Evolutionary conservation across 345 rosid genomes (phyloP), one percentile per base, ranked within the genome.

Genomic region (Dimocarpus longan): DNA sequence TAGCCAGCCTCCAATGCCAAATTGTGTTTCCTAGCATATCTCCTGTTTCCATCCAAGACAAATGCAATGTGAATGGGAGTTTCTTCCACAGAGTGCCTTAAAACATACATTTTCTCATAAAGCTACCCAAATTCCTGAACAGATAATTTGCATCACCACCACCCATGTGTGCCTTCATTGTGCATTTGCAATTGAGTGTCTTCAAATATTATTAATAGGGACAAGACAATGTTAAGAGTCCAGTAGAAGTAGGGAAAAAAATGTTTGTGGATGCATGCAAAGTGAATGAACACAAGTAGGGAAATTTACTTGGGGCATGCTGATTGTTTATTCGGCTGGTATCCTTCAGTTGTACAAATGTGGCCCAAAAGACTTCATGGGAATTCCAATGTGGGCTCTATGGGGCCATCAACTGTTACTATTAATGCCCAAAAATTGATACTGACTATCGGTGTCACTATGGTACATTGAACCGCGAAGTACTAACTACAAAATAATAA

Each of bases 41-140:
- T 81, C 28, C 87, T 77, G 72, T 89, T 90, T 22, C 95, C 95
- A 75, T 90, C 95, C 95, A 91, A 89, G 84, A 90, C 90, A 84
- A 93, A 86, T 54, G 94, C 95, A 19, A 89, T 48, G 76, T 93
- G 97, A 46, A 13, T 76, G 28, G 94, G 93, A 44, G 89, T 73
- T 28, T 89, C 85, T 68, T 94, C 97, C 69, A 80, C 63, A 0
- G 87, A 91, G 78, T 48, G 87, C 73, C 18, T 82, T 76, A 66
- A 66, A 89, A 88, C 65, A 90, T 46, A 78, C 80, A 88, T 80
- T 78, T 88, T 69, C 91, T 87, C 26, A 85, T 32, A 67, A 86
- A 71, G 75, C 68, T 64, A 48, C 73, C 68, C 70, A 90, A 22
- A 50, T 42, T 54, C 71, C 68, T 74, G 1, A 79, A 44, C 40